Evolutionary conservation across 2,329 filamentous ascomycete genomes (phyloP).

Genomic region (Phaeosphaeriaceae sp.): DNA sequence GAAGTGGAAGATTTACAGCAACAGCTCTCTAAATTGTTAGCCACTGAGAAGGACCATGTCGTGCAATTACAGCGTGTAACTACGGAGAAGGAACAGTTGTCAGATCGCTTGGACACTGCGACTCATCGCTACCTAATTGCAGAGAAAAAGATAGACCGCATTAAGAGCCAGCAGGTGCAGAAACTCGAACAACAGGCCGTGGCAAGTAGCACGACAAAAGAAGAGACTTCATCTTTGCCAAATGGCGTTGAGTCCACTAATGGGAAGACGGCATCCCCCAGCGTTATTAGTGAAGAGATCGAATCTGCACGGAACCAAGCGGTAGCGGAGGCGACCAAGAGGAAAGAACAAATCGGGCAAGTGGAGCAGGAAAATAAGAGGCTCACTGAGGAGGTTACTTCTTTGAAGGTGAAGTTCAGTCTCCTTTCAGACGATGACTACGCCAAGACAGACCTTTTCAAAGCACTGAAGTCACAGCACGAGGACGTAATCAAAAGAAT

Average conservation of each 20-base stretch:
- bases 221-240: constrained; percentile 53
- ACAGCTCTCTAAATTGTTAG: constrained; percentile 76
- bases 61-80: constrained; percentile 77
- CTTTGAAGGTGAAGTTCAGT: constrained; percentile 70
- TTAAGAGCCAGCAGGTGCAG: constrained; percentile 86
- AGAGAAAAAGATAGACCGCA: constrained; percentile 90
- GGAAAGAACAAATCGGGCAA: constrained; percentile 85
- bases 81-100: constrained; percentile 81
- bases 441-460: constrained; percentile 90
- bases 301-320: constrained; percentile 80
- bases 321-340: constrained; percentile 75
- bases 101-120: constrained; percentile 85
- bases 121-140: constrained; percentile 93
- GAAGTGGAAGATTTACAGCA: constrained; percentile 76
- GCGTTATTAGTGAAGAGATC: constrained; percentile 67
- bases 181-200: constrained; percentile 87
- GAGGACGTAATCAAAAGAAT: constrained; percentile 92
- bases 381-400: constrained; percentile 78
- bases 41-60: constrained; percentile 80
- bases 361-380: constrained; percentile 79
- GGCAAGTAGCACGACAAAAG: constrained; percentile 31
- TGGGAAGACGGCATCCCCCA: constrained; percentile 59
- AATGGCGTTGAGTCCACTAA: constrained; percentile 62
- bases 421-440: constrained; percentile 91
- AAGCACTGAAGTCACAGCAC: constrained; percentile 85